Conservation (phyloP, 257 asterid genomes). For the Nicotiana otophora region DNA sequence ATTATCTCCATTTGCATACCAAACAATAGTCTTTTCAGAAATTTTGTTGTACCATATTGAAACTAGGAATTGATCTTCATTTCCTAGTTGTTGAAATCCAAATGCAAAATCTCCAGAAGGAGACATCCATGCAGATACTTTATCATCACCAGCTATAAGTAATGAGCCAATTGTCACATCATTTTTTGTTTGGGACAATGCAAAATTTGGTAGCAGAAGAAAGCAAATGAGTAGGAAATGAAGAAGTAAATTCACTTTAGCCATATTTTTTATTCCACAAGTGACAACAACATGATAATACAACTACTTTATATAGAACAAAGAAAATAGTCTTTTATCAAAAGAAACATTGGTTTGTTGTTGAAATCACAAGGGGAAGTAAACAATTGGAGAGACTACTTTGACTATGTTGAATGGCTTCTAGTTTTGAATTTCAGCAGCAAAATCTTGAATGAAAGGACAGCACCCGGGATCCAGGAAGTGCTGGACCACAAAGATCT, state of each 20-base stretch:
- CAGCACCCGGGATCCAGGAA: no score
- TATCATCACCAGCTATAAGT: conserved; percentile 17
- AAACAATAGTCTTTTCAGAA: conserved; percentile 32
- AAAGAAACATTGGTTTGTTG: not conserved
- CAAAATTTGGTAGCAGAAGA: not conserved
- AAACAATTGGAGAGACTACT: not conserved
- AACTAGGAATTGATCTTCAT: conserved; percentile 24
- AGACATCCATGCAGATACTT: conserved; percentile 28
- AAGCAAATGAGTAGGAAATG: not conserved
- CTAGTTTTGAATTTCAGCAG: not conserved
- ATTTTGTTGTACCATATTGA: conserved; percentile 40
- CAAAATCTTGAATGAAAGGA: not conserved
- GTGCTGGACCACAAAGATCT: no score
- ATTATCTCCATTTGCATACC: conserved; percentile 27
- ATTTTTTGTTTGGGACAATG: conserved; percentile 12
- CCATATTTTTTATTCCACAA: not conserved
- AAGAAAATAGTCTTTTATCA: not conserved
- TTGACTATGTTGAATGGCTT: not conserved
- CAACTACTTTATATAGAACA: not conserved
- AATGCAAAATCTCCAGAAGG: conserved; percentile 39
- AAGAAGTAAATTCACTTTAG: not conserved
- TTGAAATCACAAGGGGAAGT: not conserved
- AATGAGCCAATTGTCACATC: not conserved
- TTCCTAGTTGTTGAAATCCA: conserved; percentile 25
- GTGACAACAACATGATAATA: not conserved